Base-by-base conservation (phyloP, 2,329 filamentous ascomycete species). In the Parafenestella ontariensis region DNA sequence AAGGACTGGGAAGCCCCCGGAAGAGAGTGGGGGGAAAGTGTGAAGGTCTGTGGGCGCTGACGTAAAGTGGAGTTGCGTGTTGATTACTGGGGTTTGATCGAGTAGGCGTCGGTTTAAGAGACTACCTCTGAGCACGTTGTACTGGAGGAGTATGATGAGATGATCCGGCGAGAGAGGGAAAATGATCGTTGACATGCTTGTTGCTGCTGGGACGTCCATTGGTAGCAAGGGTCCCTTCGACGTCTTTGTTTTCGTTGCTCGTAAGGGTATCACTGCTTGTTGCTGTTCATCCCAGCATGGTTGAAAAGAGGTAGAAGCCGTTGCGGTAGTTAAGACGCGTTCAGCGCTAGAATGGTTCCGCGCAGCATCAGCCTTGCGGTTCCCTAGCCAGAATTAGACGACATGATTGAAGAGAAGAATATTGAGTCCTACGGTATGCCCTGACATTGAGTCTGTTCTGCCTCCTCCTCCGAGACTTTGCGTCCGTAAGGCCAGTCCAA, bases 91-190 rank as follows among this genome's bases (percentile, higher is more conserved):
- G 3, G 47, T 42, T 13, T 28, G 17, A 8, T 39, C 37, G 39
- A 56, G 44, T 5, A 74, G 65, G 34, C 56, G 44, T 15, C 71
- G 63, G 49, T 77, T 77, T 9, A 64, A 60, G 15, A 67, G 51
- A 10, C 72, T 61, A 2, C 70, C 76, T 33, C 76, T 70, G 18
- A 76, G 61, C 21, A 76, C 68, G 37, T 78, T 78, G 62, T 73
- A 76, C 39, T 76, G 72, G 10, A 77, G 62, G 7, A 77, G 57
- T 1, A 68, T 65, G 21, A 77, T 69, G 10, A 78, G 61, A 50
- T 75, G 72, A 33, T 74, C 68, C n/a, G 58, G 20, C 6, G 36
- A 56, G 26, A 56, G 49, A 20, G 54, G 54, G 33, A 56, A 49
- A 18, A 52, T 24, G 24, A 52, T 26, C 3, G 36, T 46, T 8